A percentile compares a stretch with the other conserved stretches of the same genome.
Conservation (phyloP, 768 basidiomycete genomes). For the Pisolithus microcarpus region DNA sequence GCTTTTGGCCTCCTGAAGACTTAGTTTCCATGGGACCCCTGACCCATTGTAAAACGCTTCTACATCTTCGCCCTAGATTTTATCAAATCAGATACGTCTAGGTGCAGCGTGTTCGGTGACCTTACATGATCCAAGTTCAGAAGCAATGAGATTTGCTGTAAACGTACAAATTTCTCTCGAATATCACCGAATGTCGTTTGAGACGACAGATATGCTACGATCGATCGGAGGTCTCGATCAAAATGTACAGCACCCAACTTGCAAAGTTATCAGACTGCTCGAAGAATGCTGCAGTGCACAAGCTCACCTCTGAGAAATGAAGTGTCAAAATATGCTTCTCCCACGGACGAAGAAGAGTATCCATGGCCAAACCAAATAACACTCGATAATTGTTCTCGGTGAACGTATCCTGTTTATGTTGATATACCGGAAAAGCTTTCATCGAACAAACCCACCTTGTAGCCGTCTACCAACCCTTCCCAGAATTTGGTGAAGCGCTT, state of each 20-base stretch:
- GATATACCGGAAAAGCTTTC: neutral
- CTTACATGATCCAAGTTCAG: slow-evolving; percentile 77
- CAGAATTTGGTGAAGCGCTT: slow-evolving; percentile 89
- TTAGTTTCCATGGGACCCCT: slow-evolving; percentile 84
- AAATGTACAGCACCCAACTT: slow-evolving; percentile 95
- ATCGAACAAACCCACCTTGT: slow-evolving; percentile 50
- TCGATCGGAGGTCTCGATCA: slow-evolving; percentile 83
- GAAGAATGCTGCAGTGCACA: neutral
- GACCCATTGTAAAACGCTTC: slow-evolving; percentile 93
- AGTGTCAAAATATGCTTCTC: slow-evolving; percentile 79
- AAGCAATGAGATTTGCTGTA: slow-evolving; percentile 91
- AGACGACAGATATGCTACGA: slow-evolving; percentile 75
- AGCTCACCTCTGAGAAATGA: slow-evolving; percentile 78
- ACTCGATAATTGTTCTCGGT: slow-evolving; percentile 83
- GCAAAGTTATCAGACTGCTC: slow-evolving; percentile 1
- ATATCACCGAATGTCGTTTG: slow-evolving; percentile 88
- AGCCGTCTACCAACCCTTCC: slow-evolving; percentile 81
- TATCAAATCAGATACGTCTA: slow-evolving; percentile 5
- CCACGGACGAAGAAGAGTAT: slow-evolving; percentile 90
- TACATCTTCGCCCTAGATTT: slow-evolving; percentile 78
- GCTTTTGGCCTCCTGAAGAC: slow-evolving; percentile 65
- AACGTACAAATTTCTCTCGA: slow-evolving; percentile 82
- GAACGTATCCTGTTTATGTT: slow-evolving; percentile 58
- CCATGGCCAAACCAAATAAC: slow-evolving; percentile 80
- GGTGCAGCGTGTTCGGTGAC: neutral